Evolutionary conservation across 108 stramenopile species (phyloP).

Genomic region (Nitzschia sp.): DNA sequence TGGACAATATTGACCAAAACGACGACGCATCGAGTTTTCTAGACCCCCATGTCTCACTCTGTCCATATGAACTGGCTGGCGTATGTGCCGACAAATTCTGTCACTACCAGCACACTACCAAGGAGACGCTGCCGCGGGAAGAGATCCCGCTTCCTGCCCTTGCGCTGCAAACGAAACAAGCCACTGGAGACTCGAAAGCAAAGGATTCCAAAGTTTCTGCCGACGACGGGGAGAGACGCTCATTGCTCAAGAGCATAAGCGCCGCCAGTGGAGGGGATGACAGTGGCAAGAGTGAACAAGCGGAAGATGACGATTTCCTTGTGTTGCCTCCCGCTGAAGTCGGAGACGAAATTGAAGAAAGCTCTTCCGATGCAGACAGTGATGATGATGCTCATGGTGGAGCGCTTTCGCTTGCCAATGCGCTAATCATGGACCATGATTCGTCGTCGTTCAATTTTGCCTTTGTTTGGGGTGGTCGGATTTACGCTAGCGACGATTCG

Average conservation of each 20-base stretch:
- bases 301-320: constrained; percentile 13
- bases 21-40: no score
- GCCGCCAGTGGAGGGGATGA: background rate
- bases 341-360: background rate
- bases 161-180: background rate
- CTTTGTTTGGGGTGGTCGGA: background rate
- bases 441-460: background rate
- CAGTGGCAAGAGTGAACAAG: background rate
- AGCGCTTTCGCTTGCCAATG: no score
- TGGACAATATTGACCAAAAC: background rate
- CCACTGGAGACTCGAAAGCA: background rate
- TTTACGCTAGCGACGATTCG: background rate
- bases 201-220: background rate
- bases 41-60: constrained; percentile 64
- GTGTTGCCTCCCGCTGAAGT: background rate
- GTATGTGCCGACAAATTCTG: constrained; percentile 68
- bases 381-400: background rate
- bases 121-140: background rate
- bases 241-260: background rate
- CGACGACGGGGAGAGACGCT: background rate
- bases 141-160: constrained; percentile 4
- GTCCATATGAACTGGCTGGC: constrained; percentile 78
- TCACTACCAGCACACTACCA: constrained; percentile 61
- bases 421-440: no score
- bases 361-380: background rate